A percentile compares a stretch with the other conserved stretches of the same genome.
These are phyloP conservation scores for Candida fluviatilis DNA, from an alignment of 805 yeast species.

Conservation along the genomic window DNA sequence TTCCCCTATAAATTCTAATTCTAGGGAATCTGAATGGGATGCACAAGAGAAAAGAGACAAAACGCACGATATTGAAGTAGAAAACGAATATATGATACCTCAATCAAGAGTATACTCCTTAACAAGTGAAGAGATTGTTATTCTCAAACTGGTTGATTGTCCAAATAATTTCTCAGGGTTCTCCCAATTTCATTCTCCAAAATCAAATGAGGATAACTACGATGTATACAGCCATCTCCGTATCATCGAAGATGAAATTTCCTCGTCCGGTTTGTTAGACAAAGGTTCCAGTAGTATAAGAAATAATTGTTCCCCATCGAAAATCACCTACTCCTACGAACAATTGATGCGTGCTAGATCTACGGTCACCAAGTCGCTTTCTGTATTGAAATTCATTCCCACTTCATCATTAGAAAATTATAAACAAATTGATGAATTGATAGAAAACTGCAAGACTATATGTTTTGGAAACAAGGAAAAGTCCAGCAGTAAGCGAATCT, in stretches of 20 bases:
- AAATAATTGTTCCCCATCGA: neutral
- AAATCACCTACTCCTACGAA: neutral
- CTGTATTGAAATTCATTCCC: neutral
- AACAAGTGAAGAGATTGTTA: neutral
- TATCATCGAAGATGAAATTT: neutral
- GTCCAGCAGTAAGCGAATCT: conserved; percentile 5
- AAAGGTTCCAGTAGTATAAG: neutral
- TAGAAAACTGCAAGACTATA: neutral
- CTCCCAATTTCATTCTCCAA: neutral
- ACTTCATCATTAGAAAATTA: neutral
- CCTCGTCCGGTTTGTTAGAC: conserved; percentile 1
- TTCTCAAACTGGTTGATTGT: neutral
- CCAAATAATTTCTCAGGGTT: neutral
- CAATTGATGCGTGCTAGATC: neutral
- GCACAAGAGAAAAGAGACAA: neutral
- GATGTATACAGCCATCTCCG: neutral
- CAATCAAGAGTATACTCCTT: conserved; percentile 4
- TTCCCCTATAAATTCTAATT: conserved; percentile 7
- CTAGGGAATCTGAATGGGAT: conserved; percentile 5
- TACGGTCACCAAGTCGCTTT: neutral
- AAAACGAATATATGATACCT: neutral
- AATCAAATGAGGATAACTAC: neutral
- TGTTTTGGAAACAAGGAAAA: neutral
- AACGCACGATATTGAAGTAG: neutral
- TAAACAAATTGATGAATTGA: neutral